Evolutionary conservation across 2,329 filamentous ascomycete species (phyloP).

Genomic region (Dactylellina parvicollis): DNA sequence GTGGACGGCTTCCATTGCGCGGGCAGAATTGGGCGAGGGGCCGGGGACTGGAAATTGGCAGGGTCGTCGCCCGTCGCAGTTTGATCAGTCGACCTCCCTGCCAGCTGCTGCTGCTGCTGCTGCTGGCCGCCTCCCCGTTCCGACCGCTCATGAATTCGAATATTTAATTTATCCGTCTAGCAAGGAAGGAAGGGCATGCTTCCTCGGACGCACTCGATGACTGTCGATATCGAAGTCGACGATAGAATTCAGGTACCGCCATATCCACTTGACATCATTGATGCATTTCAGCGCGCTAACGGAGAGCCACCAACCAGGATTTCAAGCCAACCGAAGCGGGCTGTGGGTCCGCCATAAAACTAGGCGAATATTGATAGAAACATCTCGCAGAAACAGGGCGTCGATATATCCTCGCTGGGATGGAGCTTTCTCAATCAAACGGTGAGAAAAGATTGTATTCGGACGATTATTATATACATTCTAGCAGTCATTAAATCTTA

Average conservation of each 20-base stretch:
- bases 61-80: conserved; percentile 35
- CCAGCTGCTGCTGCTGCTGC: no score
- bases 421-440: no score
- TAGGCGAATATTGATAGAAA: background rate
- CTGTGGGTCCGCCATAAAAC: background rate
- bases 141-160: no score
- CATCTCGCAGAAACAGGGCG: background rate
- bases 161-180: no score
- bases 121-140: no score
- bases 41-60: conserved; percentile 27
- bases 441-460: no score
- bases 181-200: no score
- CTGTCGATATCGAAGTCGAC: no score
- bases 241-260: no score
- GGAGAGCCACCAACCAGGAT: background rate
- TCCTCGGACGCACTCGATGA: no score
- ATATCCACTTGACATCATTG: no score
- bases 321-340: background rate
- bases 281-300: no score
- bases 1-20: conserved; percentile 3
- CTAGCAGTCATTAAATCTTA: background rate
- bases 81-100: conserved; percentile 43
- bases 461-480: background rate
- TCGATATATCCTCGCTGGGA: background rate
- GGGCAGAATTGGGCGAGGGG: background rate